Evolutionary conservation across 2,329 filamentous ascomycete genomes (phyloP), one percentile per base, ranked within the genome.

Genomic region (Cladosporium sp.): DNA sequence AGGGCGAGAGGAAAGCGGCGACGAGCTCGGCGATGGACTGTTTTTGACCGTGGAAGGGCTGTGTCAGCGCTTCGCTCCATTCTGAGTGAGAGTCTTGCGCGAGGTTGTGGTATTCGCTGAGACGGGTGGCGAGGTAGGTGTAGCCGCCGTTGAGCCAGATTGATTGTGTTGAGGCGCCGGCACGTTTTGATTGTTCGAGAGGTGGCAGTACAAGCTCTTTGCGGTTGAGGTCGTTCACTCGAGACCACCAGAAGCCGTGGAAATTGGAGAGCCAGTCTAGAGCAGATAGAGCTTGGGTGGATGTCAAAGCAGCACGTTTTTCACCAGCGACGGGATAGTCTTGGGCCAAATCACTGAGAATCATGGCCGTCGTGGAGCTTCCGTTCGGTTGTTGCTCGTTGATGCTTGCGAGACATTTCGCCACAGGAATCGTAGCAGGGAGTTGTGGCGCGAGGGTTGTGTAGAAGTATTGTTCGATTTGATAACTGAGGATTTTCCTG

Each of bases 391-490:
- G 17, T 17, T 28, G 20, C 25, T 51, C 40, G 9, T 54, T 59
- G 39, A 59, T 49, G 43, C 55, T 58, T 12, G 55, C 55, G 2
- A 85, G 59, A 37, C 80, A 84, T 19, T 74, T 71, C 0, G 84
- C 82, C 1, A 86, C 78, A 0, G 78, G 75, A 1, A 82, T 68
- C 0, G 73, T 67, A 0, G 70, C 66, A 0, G 72, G 67, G 1
- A 88, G 68, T 0, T 66, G 67, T 0, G 83, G 80, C 0, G 82
- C 83, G 11, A 88, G 69, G 2, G 80, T 69, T 1, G 73, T 74
- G 67, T 89, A 89, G 63, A 89, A 89, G 63, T 80, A 81, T 65
- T 86, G 84, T 70, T 89, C 86, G 3, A 87, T 83, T 47, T 85
- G 78, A 63, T 89, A 89, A 66, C 84, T 87, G 28, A 88, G 70